Percentiles rank a stretch among this genome's conserved stretches.
phyloP scores from a whole-genome alignment of 2,329 filamentous ascomycete species.

The Fusarium sp. region DNA sequence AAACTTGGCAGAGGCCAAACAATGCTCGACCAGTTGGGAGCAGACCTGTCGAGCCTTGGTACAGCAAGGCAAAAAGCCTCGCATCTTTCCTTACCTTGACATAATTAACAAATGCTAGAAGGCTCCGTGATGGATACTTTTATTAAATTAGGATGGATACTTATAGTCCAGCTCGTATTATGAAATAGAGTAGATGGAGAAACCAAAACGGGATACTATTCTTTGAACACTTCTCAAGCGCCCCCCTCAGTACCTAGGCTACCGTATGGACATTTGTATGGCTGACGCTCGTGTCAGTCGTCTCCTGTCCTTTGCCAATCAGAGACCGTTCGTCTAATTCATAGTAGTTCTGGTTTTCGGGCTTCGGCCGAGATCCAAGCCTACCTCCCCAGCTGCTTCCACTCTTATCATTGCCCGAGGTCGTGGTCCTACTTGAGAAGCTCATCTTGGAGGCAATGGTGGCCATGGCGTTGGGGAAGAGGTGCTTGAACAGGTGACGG shows the following conservation, averaged over 20 bases:
- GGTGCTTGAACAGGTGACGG: slow-evolving; percentile 34
- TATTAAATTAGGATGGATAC: too few species aligned
- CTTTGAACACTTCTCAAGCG: too few species aligned
- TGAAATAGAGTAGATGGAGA: too few species aligned
- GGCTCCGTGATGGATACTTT: too few species aligned
- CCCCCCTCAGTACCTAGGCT: not conserved
- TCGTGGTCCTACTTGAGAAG: slow-evolving; percentile 16
- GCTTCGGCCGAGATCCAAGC: slow-evolving; percentile 18
- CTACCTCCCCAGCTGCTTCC: slow-evolving; percentile 28
- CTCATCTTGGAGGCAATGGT: slow-evolving; percentile 34
- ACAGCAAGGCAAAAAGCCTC: too few species aligned
- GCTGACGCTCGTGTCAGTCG: not conserved
- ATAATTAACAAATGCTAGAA: too few species aligned
- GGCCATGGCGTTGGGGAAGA: slow-evolving; percentile 35
- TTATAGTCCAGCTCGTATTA: too few species aligned
- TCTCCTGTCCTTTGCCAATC: slow-evolving; percentile 22
- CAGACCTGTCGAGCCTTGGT: too few species aligned
- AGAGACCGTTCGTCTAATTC: slow-evolving; percentile 33
- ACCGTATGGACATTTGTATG: not conserved
- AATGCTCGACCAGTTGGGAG: too few species aligned
- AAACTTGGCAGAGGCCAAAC: too few species aligned
- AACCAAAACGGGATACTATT: too few species aligned
- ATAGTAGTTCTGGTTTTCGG: slow-evolving; percentile 30
- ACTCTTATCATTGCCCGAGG: slow-evolving; percentile 13
- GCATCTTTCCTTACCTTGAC: too few species aligned